Conservation (phyloP, 805 yeast genomes). For the Metschnikowia picachoensis region DNA sequence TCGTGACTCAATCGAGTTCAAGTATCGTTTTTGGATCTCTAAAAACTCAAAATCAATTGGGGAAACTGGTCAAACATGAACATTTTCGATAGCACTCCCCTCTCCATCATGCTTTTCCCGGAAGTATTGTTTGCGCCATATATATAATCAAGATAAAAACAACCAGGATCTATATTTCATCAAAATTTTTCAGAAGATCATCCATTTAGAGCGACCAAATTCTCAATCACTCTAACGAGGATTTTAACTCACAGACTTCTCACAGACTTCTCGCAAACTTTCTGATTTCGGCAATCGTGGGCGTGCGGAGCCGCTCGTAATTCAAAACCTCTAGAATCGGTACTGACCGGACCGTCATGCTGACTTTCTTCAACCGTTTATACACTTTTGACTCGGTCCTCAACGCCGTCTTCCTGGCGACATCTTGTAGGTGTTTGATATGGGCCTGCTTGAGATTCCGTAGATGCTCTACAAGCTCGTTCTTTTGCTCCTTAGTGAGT, state of each 20-base stretch:
- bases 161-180: no score
- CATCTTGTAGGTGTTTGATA: constrained; percentile 23
- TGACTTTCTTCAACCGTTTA: constrained; percentile 43
- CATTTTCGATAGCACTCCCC: no score
- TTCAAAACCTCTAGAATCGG: constrained; percentile 41
- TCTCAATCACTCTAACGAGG: no score
- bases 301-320: constrained; percentile 40
- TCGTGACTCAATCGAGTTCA: no score
- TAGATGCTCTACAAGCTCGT: constrained; percentile 29
- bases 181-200: no score
- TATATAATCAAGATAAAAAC: no score
- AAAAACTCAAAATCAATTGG: constrained; percentile 1
- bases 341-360: constrained; percentile 48
- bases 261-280: neutral
- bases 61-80: neutral
- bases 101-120: no score
- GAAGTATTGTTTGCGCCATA: no score
- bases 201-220: no score
- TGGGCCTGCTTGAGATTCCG: constrained; percentile 21
- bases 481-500: constrained; percentile 30
- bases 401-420: constrained; percentile 22
- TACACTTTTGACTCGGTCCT: constrained; percentile 34
- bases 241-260: no score
- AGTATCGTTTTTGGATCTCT: no score
- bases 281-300: constrained; percentile 21